A percentile compares a stretch with the other conserved stretches of the same genome.
These are phyloP conservation scores for Gossypium herbaceum DNA, from an alignment of 345 rosid species.

Conservation along the genomic window DNA sequence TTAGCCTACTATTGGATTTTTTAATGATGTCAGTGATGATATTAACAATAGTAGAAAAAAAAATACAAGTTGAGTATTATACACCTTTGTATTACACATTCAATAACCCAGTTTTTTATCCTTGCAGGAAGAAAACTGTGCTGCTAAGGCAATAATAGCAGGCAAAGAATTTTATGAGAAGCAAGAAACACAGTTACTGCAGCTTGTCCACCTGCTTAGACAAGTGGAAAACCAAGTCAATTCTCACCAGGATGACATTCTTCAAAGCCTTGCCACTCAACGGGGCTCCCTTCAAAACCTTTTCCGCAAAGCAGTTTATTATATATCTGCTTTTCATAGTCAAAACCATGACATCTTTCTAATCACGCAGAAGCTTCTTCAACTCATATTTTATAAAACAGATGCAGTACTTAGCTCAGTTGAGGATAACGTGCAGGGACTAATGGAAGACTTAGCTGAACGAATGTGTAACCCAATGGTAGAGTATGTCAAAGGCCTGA, in stretches of 20 bases:
- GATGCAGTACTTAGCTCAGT: slow-evolving; percentile 37
- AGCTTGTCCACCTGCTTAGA: slow-evolving; percentile 45
- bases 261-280: slow-evolving; percentile 31
- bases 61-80: too few species aligned
- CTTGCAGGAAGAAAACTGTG: slow-evolving; percentile 41
- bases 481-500: slow-evolving; percentile 41
- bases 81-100: background rate
- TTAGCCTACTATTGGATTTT: too few species aligned
- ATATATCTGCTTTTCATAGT: slow-evolving; percentile 23
- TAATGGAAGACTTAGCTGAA: slow-evolving; percentile 41
- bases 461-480: slow-evolving; percentile 58
- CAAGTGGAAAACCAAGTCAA: slow-evolving; percentile 48
- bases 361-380: slow-evolving; percentile 40
- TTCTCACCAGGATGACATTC: slow-evolving; percentile 36
- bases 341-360: slow-evolving; percentile 37
- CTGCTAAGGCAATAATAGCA: slow-evolving; percentile 29
- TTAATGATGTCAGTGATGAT: too few species aligned
- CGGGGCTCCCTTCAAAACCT: slow-evolving; percentile 32
- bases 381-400: slow-evolving; percentile 33
- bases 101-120: slow-evolving; percentile 10
- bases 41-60: background rate
- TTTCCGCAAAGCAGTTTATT: slow-evolving; percentile 35
- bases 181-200: slow-evolving; percentile 38
- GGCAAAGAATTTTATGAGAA: slow-evolving; percentile 42
- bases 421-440: slow-evolving; percentile 42